Percentiles rank a stretch among this genome's conserved stretches.
Conservation (phyloP, 1,284 basidiomycete genomes). For the Singerocomus rubriflavus region DNA sequence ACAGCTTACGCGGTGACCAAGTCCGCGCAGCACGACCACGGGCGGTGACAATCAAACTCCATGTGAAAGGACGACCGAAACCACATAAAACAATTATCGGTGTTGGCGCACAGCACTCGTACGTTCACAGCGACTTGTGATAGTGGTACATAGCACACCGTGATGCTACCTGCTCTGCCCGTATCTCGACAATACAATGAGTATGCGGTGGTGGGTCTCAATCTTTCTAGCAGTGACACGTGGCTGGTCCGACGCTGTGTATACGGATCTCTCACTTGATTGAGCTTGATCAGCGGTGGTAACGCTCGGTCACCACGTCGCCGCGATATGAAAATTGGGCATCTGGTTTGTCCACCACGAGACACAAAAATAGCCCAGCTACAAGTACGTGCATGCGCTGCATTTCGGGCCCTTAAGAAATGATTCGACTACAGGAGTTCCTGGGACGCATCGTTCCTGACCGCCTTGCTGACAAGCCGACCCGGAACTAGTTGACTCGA, state of each 20-base stretch:
- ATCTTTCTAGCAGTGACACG: constrained; percentile 12
- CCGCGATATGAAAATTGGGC: constrained; percentile 7
- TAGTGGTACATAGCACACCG: neutral
- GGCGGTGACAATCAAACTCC: constrained; percentile 27
- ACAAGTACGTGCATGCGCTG: constrained; percentile 4
- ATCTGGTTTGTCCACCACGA: constrained; percentile 6
- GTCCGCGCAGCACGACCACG: constrained; percentile 17
- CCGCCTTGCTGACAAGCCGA: constrained; percentile 12
- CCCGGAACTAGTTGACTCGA: constrained; percentile 12
- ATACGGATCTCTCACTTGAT: constrained; percentile 16
- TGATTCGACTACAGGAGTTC: constrained; percentile 19
- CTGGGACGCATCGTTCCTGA: constrained; percentile 24
- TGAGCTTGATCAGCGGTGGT: constrained; percentile 27
- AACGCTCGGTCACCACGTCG: constrained; percentile 14
- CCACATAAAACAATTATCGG: constrained; percentile 14
- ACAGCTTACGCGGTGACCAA: constrained; percentile 23
- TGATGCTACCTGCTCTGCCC: neutral
- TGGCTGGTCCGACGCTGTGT: constrained; percentile 16
- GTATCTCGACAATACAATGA: constrained; percentile 19
- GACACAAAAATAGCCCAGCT: constrained; percentile 18
- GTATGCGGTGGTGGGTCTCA: constrained; percentile 14
- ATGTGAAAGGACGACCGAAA: constrained; percentile 21
- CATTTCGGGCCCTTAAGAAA: constrained; percentile 10
- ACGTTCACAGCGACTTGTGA: too few relatives aligned
- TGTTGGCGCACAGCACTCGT: constrained; percentile 21